phyloP scores from a whole-genome alignment of 768 basidiomycete species.

The Tricholoma bakamatsutake region DNA sequence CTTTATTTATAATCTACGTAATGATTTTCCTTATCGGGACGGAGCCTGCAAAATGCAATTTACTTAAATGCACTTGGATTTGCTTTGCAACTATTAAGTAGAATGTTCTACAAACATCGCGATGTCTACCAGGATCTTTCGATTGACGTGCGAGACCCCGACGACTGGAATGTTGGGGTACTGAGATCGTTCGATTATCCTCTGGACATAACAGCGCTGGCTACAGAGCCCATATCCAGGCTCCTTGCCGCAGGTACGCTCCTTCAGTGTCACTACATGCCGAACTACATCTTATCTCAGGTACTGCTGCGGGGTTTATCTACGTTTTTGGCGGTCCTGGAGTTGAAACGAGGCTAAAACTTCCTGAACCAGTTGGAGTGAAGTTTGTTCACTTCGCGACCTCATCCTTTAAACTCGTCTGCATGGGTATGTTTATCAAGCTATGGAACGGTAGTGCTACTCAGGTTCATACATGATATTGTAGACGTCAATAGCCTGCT shows the following conservation, averaged over 20 bases:
- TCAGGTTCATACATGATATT: neutral
- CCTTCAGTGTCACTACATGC: slow-evolving; percentile 2
- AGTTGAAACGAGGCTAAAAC: slow-evolving; percentile 44
- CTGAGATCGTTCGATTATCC: slow-evolving; percentile 47
- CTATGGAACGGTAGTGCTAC: neutral
- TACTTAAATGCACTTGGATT: too few species aligned
- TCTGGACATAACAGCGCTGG: slow-evolving; percentile 44
- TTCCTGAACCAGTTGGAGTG: slow-evolving; percentile 41
- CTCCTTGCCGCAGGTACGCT: slow-evolving; percentile 54
- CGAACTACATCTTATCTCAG: slow-evolving; percentile 26
- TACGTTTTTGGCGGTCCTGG: slow-evolving; percentile 65
- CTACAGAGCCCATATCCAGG: slow-evolving; percentile 54
- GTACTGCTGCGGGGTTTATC: slow-evolving; percentile 58
- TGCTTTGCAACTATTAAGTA: too few species aligned
- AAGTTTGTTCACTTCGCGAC: slow-evolving; percentile 60
- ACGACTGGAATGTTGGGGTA: slow-evolving; percentile 51
- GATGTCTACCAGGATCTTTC: slow-evolving; percentile 49
- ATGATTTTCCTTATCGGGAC: too few species aligned
- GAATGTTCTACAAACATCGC: slow-evolving; percentile 39
- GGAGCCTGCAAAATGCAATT: too few species aligned
- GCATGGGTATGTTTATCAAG: slow-evolving; percentile 47
- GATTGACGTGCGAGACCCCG: slow-evolving; percentile 43
- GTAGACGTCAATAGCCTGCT: slow-evolving; percentile 50
- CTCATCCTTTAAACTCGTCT: slow-evolving; percentile 48
- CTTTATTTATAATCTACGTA: slow-evolving; percentile 3